Conservation (phyloP, 2,329 filamentous ascomycete genomes). For the Hymenoscyphus fraxineus region DNA sequence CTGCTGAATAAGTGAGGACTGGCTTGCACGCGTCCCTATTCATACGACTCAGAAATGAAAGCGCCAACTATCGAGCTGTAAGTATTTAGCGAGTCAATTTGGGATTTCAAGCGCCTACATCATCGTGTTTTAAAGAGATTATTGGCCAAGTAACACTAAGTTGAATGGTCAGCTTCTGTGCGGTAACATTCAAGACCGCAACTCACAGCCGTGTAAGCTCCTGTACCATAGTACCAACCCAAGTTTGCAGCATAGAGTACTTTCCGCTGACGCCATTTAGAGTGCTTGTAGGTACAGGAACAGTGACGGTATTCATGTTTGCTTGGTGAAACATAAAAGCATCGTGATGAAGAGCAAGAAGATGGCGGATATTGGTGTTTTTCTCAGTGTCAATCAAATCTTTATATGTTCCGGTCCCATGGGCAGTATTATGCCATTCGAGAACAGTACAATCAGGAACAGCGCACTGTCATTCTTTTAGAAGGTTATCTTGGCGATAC, state of each 20-base stretch:
- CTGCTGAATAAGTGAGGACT: slow-evolving; percentile 20
- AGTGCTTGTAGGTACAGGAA: slow-evolving; percentile 32
- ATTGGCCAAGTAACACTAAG: slow-evolving; percentile 50
- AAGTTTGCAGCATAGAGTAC: slow-evolving; percentile 30
- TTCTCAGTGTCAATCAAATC: slow-evolving; percentile 49
- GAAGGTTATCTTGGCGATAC: neutral
- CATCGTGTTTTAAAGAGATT: slow-evolving; percentile 52
- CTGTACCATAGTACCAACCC: slow-evolving; percentile 32
- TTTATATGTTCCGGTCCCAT: slow-evolving; percentile 50
- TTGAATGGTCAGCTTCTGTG: neutral
- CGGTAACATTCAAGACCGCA: neutral
- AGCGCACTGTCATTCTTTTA: slow-evolving; percentile 45
- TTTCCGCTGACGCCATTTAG: slow-evolving; percentile 29
- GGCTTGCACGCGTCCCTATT: slow-evolving; percentile 24
- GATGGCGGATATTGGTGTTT: slow-evolving; percentile 51
- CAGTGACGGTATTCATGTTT: slow-evolving; percentile 52
- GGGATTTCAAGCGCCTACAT: slow-evolving; percentile 38
- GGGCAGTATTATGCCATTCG: slow-evolving; percentile 59
- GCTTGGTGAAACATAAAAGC: slow-evolving; percentile 53
- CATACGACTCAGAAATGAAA: slow-evolving; percentile 48
- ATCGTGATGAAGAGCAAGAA: slow-evolving; percentile 46
- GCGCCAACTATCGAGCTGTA: slow-evolving; percentile 13
- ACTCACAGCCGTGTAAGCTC: slow-evolving; percentile 33
- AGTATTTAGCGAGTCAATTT: neutral
- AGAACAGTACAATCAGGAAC: slow-evolving; percentile 51